Evolutionary conservation across 257 asterid genomes (phyloP).

Genomic region (Knoxia roxburghii): DNA sequence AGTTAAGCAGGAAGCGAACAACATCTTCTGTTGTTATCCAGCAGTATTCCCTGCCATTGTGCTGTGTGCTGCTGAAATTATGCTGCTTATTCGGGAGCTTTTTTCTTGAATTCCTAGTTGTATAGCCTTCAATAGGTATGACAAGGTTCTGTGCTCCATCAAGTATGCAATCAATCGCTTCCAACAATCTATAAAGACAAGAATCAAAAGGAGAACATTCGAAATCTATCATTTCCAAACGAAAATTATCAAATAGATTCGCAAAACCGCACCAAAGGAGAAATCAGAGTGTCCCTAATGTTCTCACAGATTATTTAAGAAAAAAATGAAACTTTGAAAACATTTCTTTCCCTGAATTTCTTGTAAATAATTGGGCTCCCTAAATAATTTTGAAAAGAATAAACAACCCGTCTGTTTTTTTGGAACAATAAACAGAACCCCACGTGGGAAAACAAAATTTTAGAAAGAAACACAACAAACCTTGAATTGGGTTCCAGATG

Average conservation of each 20-base stretch:
- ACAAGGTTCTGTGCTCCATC: slow-evolving; percentile 80
- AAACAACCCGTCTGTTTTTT: no score
- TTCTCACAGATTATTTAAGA: no score
- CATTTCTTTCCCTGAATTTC: no score
- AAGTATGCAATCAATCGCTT: slow-evolving; percentile 66
- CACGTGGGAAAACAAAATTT: no score
- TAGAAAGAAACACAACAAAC: no score
- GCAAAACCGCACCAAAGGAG: neutral
- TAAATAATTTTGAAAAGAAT: no score
- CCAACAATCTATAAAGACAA: slow-evolving; percentile 51
- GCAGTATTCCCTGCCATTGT: slow-evolving; percentile 43
- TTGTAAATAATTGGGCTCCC: no score
- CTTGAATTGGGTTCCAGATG: no score
- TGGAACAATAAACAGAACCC: no score
- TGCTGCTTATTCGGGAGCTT: slow-evolving; percentile 28
- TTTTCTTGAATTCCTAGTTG: slow-evolving; percentile 37
- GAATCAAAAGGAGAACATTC: neutral
- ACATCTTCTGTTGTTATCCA: slow-evolving; percentile 80
- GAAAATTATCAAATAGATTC: no score
- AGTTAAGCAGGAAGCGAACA: slow-evolving; percentile 67
- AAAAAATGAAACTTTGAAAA: no score
- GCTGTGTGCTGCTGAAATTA: slow-evolving; percentile 17
- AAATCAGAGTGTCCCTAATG: neutral
- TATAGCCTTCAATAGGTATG: slow-evolving; percentile 49
- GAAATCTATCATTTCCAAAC: no score